Evolutionary conservation across 1,139 yeast genomes (phyloP), one percentile per base, ranked within the genome.

Genomic region (Geotrichum carabidarum): DNA sequence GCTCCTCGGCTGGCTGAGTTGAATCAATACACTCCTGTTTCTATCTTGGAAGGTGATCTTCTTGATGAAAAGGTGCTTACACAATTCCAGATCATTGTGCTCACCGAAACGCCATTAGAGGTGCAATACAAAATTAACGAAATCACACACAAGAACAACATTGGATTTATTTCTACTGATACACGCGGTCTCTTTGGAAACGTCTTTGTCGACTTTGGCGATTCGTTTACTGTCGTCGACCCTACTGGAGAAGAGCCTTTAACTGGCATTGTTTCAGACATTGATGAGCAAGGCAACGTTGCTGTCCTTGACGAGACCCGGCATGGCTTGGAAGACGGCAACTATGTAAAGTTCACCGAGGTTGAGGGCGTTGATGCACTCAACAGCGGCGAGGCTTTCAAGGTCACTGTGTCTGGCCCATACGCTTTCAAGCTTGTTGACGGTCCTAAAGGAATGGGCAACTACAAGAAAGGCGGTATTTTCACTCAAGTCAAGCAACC

Each of bases 401-500:
- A 85, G 64, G 80, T 93, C 55, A 86, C 84, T 68, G 97, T 90
- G 1, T 77, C 86, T 61, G 99, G 99, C 8, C 99, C 99, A 17
- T 91, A 82, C 68, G 95, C 98, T 3, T 93, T 87, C 75, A 83
- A 81, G 65, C 81, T 93, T 60, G 81, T 79, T 15, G 71, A 75
- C 41, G 74, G 71, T 2, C 55, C 55, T 12, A 63, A 73, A 30
- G 76, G 79, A 51, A 74, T 80, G 55, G 95, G 95, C 27, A 72
- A 76, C 9, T 93, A 90, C 68, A 70, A 75, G 53, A 83, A 82
- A 65, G 96, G 97, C 46, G 99, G 99, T 58, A 77, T 87, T 54
- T 93, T 88, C 74, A 86, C 90, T 15, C 96, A 94, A 73, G 96
- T 91, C 44, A 91, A 91, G 72, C 82, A 86, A 65, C 98, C 99